A percentile compares a stretch with the other conserved stretches of the same genome.
phyloP scores from a whole-genome alignment of 2,329 filamentous ascomycete species.

The Cladosporium sp. region DNA sequence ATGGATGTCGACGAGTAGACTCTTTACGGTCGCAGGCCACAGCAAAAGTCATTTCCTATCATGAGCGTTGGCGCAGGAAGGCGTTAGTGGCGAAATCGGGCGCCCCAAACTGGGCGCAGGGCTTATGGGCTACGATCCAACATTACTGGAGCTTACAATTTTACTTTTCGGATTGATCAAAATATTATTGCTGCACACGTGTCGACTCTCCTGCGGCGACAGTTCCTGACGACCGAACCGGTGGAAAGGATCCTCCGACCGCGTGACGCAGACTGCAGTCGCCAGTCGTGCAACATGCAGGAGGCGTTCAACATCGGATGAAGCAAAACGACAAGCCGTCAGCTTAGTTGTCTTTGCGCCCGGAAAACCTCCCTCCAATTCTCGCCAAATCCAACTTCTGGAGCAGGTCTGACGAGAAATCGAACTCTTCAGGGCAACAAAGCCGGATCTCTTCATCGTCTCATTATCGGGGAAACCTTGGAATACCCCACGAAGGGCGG shows the following conservation, averaged over 20 bases:
- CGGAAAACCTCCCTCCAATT: neutral
- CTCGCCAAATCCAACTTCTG: neutral
- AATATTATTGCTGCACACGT: neutral
- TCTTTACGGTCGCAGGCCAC: conserved; percentile 9
- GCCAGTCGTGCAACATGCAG: conserved; percentile 5
- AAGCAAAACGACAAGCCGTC: conserved; percentile 15
- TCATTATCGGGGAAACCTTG: neutral
- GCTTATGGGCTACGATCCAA: conserved; percentile 8
- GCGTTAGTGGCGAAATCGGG: conserved; percentile 18
- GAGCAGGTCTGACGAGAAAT: conserved; percentile 3
- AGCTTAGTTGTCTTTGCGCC: conserved; percentile 5
- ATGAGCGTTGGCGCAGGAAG: conserved; percentile 20
- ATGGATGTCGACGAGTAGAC: conserved; percentile 43
- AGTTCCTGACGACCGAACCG: neutral
- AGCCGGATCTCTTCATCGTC: neutral
- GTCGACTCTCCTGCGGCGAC: neutral
- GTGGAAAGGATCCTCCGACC: neutral
- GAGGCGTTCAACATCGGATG: neutral
- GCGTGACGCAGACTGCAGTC: neutral
- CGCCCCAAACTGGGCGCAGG: conserved; percentile 10
- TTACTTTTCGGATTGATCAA: conserved; percentile 11
- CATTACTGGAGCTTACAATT: conserved; percentile 3
- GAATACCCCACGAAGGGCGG: neutral
- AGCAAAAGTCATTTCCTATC: conserved; percentile 15
- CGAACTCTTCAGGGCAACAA: neutral